Base-by-base conservation (phyloP, 345 rosid genomes). In the Salix koriyanagi region DNA sequence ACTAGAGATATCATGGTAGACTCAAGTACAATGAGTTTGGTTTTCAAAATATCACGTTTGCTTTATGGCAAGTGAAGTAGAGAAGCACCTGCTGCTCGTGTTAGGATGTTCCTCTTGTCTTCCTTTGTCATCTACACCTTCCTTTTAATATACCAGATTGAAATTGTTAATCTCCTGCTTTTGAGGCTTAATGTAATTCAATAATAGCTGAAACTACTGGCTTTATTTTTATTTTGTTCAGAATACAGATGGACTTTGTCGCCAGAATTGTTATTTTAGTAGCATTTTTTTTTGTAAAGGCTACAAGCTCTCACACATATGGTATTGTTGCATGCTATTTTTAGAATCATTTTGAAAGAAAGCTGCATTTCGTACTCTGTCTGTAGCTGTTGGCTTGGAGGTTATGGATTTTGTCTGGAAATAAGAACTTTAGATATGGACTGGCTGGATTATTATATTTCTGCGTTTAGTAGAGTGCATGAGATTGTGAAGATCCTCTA, bases 161-260 rank as follows among this genome's bases (percentile, higher is more conserved):
- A 32, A 32, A 65, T 72, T 77, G 65, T 65, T 41, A 41, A 74
- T 72, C 72, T 80, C 65, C 68, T 73, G 73, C 83, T 81, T 82
- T 85, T 83, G 70, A 77, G 76, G 79, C 61, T 65, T 46, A 32
- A 39, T 68, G 18, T 73, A 70, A 44, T 82, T 78, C 5, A 62
- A 83, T 73, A 79, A 58, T 69, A 69, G 54, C 52, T 76, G 15
- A 67, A 65, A 62, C 67, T 52, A 64, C 70, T 70, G 58, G 79
- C 80, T 75, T 83, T 79, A 74, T 76, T 74, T 76, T 34, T 41
- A 9, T 41, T 41, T 41, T 41, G 71, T 69, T 74, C 85, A 82
- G 80, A 54, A 67, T 77, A 74, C 88, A 84, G 84, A 70, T 84
- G 66, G 85, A 30, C 74, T 66, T 67, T 81, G 83, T 84, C 80